Evolutionary conservation across 164 flowering plant species (phyloP).

Genomic region (Sedum album): DNA sequence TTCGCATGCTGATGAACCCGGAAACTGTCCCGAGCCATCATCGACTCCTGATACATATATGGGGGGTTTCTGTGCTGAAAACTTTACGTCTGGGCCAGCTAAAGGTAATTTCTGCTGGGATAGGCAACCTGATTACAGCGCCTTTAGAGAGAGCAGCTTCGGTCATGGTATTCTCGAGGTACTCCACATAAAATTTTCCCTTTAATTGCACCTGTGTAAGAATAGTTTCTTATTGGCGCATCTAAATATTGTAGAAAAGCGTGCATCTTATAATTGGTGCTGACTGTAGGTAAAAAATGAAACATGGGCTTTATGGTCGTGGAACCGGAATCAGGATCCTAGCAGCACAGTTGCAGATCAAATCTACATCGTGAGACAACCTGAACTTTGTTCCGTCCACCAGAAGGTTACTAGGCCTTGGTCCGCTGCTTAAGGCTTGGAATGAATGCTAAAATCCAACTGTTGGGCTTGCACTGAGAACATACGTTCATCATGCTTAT

Average conservation of each 20-base stretch:
- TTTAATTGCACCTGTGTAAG: neutral
- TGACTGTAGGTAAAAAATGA: constrained; percentile 68
- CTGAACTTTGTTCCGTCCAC: constrained; percentile 33
- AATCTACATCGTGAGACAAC: constrained; percentile 69
- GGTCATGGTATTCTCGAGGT: constrained; percentile 97
- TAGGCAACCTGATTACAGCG: constrained; percentile 90
- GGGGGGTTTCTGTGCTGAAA: constrained; percentile 78
- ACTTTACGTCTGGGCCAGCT: constrained; percentile 85
- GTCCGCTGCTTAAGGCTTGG: constrained; percentile 14
- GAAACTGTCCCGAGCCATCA: constrained; percentile 73
- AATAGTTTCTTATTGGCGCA: too few relatives aligned
- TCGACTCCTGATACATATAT: constrained; percentile 51
- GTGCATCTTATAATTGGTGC: neutral
- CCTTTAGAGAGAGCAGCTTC: constrained; percentile 84
- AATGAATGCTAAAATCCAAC: too few relatives aligned
- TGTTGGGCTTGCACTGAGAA: neutral
- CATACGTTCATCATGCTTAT: neutral
- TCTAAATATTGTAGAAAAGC: too few relatives aligned
- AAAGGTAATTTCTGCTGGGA: constrained; percentile 85
- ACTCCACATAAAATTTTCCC: neutral
- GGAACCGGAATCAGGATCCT: constrained; percentile 75
- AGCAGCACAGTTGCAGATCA: constrained; percentile 47
- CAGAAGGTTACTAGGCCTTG: constrained; percentile 16
- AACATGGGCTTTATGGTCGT: constrained; percentile 81
- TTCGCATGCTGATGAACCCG: constrained; percentile 78